A percentile compares a stretch with the other conserved stretches of the same genome.
phyloP scores from a whole-genome alignment of 495 filamentous ascomycete genomes.

The Venustampulla echinocandica region DNA sequence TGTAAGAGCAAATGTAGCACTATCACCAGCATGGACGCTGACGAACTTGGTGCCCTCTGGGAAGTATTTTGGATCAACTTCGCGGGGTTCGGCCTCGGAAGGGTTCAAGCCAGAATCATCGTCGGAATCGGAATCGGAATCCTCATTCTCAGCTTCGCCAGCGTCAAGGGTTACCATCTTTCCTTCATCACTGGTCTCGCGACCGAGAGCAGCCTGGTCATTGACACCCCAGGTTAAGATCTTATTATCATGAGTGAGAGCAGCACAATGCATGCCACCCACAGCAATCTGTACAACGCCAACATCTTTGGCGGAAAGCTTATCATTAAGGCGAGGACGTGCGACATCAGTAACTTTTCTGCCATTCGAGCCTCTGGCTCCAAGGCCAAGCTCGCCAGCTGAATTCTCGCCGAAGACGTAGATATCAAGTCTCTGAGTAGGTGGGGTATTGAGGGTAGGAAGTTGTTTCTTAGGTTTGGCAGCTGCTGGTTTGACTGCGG shows the following conservation, averaged over 20 bases:
- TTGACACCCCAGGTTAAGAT: constrained; percentile 70
- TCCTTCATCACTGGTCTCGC: constrained; percentile 48
- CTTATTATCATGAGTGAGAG: constrained; percentile 54
- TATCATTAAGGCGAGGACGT: constrained; percentile 43
- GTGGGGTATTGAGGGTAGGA: constrained; percentile 31
- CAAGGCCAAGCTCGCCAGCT: constrained; percentile 46
- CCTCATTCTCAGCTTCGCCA: constrained; percentile 18
- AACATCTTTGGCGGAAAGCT: constrained; percentile 42
- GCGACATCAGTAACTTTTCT: constrained; percentile 45
- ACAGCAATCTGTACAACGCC: constrained; percentile 55
- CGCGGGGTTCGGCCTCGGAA: constrained; percentile 46
- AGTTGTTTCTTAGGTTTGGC: constrained; percentile 15
- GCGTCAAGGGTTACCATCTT: constrained; percentile 41
- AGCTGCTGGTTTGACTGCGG: constrained; percentile 1
- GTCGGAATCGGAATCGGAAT: constrained; percentile 35
- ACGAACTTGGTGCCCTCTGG: constrained; percentile 46
- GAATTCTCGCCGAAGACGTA: constrained; percentile 49
- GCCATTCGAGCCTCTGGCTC: constrained; percentile 8
- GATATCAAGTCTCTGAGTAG: constrained; percentile 31
- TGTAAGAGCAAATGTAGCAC: constrained; percentile 54
- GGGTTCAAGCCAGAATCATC: constrained; percentile 47
- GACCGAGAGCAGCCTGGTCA: constrained; percentile 57
- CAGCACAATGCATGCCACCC: constrained; percentile 60
- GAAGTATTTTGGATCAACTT: constrained; percentile 39
- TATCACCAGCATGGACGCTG: constrained; percentile 54